Percentiles rank a stretch among this genome's conserved stretches.
Evolutionary conservation across 192 early-diverging fungal genomes (phyloP).

Genomic region (Dimargaris cristalligena): DNA sequence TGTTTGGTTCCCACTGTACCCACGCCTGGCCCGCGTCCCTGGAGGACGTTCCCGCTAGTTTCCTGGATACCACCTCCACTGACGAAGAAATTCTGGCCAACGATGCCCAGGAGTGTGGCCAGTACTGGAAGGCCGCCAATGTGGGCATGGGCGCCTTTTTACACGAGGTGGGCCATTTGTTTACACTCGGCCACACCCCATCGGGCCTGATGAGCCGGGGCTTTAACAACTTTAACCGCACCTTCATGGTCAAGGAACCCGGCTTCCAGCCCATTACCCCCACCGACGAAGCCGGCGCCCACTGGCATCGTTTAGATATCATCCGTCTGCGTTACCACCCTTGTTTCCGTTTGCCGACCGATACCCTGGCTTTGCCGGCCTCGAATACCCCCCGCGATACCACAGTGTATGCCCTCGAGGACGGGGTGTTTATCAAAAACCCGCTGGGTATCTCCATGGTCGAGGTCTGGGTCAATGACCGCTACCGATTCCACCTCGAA

Average conservation of each 20-base stretch:
- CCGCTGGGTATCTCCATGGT: conserved; percentile 37
- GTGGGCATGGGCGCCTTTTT: conserved; percentile 57
- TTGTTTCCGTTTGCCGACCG: conserved; percentile 35
- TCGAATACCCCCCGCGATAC: conserved; percentile 7
- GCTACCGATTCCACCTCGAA: conserved; percentile 32
- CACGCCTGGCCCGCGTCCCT: conserved; percentile 43
- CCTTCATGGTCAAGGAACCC: conserved; percentile 43
- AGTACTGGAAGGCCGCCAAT: conserved; percentile 43
- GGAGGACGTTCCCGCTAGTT: conserved; percentile 36
- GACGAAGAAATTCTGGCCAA: conserved; percentile 39
- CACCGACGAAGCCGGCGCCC: conserved; percentile 36
- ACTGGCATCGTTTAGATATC: conserved; percentile 46
- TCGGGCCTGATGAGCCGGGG: conserved; percentile 45
- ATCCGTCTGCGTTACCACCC: conserved; percentile 40
- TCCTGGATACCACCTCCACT: conserved; percentile 35
- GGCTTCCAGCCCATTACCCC: conserved; percentile 28
- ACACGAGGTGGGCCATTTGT: conserved; percentile 51
- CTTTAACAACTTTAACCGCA: conserved; percentile 46
- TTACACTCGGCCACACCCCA: conserved; percentile 38
- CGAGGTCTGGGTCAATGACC: conserved; percentile 33
- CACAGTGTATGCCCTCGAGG: conserved; percentile 17
- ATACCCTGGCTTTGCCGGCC: conserved; percentile 19
- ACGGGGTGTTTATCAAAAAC: conserved; percentile 19
- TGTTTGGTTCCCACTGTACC: conserved; percentile 49
- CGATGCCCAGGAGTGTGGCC: conserved; percentile 37